phyloP scores from a whole-genome alignment of 306 rosid species.

The Quercus suber region DNA sequence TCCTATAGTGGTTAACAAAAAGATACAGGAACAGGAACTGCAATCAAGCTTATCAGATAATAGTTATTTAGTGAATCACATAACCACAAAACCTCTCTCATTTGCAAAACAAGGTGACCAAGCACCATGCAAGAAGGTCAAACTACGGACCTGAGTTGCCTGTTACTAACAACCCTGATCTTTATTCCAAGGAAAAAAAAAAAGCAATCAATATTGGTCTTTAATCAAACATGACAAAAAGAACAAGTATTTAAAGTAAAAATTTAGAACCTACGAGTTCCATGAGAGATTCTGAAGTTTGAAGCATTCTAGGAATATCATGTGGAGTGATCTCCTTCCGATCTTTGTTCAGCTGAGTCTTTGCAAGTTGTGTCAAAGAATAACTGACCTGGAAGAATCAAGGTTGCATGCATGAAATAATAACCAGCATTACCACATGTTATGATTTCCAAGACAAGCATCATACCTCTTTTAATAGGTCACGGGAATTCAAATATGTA shows the following conservation, averaged over 20 bases:
- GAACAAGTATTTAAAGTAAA: constrained; percentile 13
- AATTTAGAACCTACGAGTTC: constrained; percentile 61
- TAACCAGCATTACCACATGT: constrained; percentile 7
- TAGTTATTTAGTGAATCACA: not conserved
- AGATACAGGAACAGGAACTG: not conserved
- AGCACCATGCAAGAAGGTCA: not conserved
- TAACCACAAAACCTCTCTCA: not conserved
- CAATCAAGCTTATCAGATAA: not conserved
- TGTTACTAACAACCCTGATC: not conserved
- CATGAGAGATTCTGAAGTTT: constrained; percentile 65
- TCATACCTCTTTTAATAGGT: constrained; percentile 84
- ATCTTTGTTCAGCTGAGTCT: constrained; percentile 80
- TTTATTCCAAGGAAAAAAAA: not conserved
- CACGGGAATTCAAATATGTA: constrained; percentile 85
- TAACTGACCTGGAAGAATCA: constrained; percentile 80
- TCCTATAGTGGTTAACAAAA: not conserved
- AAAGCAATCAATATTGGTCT: not conserved
- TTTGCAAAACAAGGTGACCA: not conserved
- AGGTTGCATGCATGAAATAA: constrained; percentile 19
- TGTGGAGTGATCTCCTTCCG: constrained; percentile 88
- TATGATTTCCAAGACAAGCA: constrained; percentile 21
- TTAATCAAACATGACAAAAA: not conserved
- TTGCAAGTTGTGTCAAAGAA: constrained; percentile 80
- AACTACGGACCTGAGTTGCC: not conserved
- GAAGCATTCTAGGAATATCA: constrained; percentile 74